Evolutionary conservation across 2,329 filamentous ascomycete genomes (phyloP).

Genomic region (Hypoxylon sp.): DNA sequence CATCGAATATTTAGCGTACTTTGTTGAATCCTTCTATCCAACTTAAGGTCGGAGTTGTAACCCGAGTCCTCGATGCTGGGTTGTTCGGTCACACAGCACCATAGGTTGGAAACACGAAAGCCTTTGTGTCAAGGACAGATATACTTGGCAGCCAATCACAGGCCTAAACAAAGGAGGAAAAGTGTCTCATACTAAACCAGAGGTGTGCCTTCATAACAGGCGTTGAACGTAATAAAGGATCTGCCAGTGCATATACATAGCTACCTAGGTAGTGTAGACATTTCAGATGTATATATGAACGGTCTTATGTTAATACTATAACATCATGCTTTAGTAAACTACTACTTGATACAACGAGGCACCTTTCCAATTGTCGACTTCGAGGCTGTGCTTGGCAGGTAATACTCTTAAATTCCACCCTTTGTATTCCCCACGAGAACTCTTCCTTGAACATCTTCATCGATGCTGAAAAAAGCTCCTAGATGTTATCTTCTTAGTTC

Average conservation of each 20-base stretch:
- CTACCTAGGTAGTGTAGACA: background rate
- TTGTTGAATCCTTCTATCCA: conserved; percentile 21
- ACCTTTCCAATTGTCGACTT: background rate
- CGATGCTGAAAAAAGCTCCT: conserved; percentile 4
- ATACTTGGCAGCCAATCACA: conserved; percentile 11
- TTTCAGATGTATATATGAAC: background rate
- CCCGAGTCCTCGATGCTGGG: conserved; percentile 39
- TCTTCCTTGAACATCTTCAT: background rate
- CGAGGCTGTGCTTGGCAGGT: conserved; percentile 11
- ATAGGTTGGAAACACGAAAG: conserved; percentile 10
- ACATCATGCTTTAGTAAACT: background rate
- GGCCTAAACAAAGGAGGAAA: conserved; percentile 5
- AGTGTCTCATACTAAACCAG: conserved; percentile 1
- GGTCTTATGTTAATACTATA: background rate
- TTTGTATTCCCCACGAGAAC: background rate
- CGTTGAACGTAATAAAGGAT: conserved; percentile 3
- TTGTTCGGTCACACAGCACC: conserved; percentile 28
- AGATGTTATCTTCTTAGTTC: background rate
- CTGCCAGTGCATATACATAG: no score
- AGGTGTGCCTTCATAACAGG: conserved; percentile 4
- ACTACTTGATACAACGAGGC: conserved; percentile 14
- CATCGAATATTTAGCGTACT: conserved; percentile 10
- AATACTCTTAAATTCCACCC: conserved; percentile 6
- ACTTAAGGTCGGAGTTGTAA: conserved; percentile 29
- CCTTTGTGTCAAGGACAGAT: conserved; percentile 18